phyloP scores from a whole-genome alignment of 331 rosid species.

The Malus hybrid region DNA sequence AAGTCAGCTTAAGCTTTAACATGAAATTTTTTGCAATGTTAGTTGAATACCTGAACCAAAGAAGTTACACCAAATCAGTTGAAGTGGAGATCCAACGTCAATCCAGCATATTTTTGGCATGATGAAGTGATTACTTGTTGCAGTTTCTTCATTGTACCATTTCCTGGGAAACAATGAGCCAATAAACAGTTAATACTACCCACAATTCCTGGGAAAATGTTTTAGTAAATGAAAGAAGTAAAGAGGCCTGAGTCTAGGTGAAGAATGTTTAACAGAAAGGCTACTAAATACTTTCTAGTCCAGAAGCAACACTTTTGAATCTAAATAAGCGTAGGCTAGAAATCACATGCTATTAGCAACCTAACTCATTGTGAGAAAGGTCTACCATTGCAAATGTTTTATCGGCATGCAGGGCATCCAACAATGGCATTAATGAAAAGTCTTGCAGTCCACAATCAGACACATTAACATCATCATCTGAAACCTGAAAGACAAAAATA shows the following conservation, averaged over 20 bases:
- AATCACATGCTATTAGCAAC: constrained; percentile 24
- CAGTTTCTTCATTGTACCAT: constrained; percentile 79
- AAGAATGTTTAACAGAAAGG: not conserved
- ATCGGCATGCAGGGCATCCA: constrained; percentile 63
- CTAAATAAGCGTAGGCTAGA: not conserved
- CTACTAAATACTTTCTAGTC: not conserved
- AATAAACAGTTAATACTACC: constrained; percentile 15
- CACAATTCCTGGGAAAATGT: not conserved
- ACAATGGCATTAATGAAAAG: constrained; percentile 69
- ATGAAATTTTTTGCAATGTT: constrained; percentile 7
- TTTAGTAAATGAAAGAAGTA: not conserved
- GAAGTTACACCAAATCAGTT: constrained; percentile 82
- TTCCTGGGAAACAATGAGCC: constrained; percentile 50
- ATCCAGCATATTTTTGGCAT: constrained; percentile 64
- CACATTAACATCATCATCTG: constrained; percentile 76
- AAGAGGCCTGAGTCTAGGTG: not conserved
- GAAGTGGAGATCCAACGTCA: constrained; percentile 85
- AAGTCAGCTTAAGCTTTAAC: not conserved
- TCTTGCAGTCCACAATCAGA: constrained; percentile 90
- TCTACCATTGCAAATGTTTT: constrained; percentile 75
- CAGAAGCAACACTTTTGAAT: not conserved
- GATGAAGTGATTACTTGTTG: constrained; percentile 64
- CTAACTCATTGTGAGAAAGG: constrained; percentile 88
- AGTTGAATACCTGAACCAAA: constrained; percentile 57
- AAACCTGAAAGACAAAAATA: constrained; percentile 42